Evolutionary conservation across 257 asterid genomes (phyloP).

Genomic region (Ajuga chamaepitys): DNA sequence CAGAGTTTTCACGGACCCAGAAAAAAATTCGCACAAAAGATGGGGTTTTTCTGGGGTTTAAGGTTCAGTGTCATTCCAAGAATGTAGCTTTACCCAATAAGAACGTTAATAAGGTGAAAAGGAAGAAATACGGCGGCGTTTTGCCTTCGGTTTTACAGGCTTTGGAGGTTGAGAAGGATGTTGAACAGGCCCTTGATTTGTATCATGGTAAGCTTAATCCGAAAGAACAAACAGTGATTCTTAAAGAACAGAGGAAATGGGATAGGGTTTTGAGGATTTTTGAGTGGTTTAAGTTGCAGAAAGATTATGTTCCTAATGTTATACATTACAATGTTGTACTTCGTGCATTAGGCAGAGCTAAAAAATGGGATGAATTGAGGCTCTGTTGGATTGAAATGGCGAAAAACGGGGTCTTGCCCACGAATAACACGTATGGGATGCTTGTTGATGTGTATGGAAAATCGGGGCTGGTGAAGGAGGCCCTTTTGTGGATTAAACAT

Average conservation of each 20-base stretch:
- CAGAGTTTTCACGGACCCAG: constrained; percentile 22
- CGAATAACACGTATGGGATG: constrained; percentile 84
- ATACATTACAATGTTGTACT: constrained; percentile 90
- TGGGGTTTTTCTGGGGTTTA: constrained; percentile 46
- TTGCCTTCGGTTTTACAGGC: constrained; percentile 59
- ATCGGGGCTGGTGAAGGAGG: constrained; percentile 83
- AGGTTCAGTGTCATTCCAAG: constrained; percentile 41
- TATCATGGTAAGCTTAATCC: constrained; percentile 63
- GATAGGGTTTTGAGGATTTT: constrained; percentile 68
- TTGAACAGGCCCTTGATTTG: constrained; percentile 50
- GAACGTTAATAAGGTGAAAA: constrained; percentile 35
- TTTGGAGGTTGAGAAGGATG: constrained; percentile 51
- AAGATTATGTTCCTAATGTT: constrained; percentile 73
- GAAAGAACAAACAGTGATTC: constrained; percentile 80
- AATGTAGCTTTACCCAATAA: constrained; percentile 29
- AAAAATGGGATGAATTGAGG: constrained; percentile 89
- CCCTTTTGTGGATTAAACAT: constrained; percentile 85
- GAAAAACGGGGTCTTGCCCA: constrained; percentile 49
- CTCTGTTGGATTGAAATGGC: constrained; percentile 98
- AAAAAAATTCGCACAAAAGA: constrained; percentile 19
- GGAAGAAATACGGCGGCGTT: constrained; percentile 54
- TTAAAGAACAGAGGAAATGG: constrained; percentile 84
- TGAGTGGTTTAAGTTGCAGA: constrained; percentile 75
- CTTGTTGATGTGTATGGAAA: constrained; percentile 95
- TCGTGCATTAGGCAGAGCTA: constrained; percentile 71